A percentile compares a stretch with the other conserved stretches of the same genome.
These are phyloP conservation scores for Eimeria tenella DNA, from an alignment of 169 alveolate species.

Conservation along the genomic window DNA sequence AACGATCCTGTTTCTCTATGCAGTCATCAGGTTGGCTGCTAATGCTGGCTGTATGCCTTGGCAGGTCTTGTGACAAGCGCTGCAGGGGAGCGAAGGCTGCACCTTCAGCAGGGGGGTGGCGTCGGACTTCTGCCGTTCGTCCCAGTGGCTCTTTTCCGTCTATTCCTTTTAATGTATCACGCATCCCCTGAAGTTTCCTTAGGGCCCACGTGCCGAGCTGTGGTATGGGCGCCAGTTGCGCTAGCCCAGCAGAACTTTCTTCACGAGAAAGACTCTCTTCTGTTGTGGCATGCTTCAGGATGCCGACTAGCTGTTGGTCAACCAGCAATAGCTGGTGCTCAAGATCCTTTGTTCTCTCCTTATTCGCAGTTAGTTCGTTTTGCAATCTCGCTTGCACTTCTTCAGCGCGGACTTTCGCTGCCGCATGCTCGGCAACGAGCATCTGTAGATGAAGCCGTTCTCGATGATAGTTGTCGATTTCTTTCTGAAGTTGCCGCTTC, in stretches of 20 bases:
- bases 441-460: conserved; percentile 57
- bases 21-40: neutral
- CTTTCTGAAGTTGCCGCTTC: conserved; percentile 16
- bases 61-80: conserved; percentile 23
- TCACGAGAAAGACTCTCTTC: neutral
- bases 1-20: conserved; percentile 8
- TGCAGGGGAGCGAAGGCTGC: conserved; percentile 64
- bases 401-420: conserved; percentile 58
- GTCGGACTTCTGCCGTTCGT: conserved; percentile 37
- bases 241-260: conserved; percentile 15
- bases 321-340: conserved; percentile 61
- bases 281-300: conserved; percentile 48
- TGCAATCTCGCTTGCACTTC: conserved; percentile 46
- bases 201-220: conserved; percentile 53
- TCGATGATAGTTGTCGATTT: conserved; percentile 13
- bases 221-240: conserved; percentile 43
- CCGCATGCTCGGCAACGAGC: conserved; percentile 58
- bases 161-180: conserved; percentile 40
- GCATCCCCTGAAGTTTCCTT: conserved; percentile 63
- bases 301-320: conserved; percentile 54
- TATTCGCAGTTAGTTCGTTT: conserved; percentile 56
- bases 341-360: conserved; percentile 49
- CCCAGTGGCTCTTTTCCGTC: conserved; percentile 54
- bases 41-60: conserved; percentile 16
- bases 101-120: conserved; percentile 58